Evolutionary conservation across 106 monocot species (phyloP).

Genomic region (Dendrobium nobile): DNA sequence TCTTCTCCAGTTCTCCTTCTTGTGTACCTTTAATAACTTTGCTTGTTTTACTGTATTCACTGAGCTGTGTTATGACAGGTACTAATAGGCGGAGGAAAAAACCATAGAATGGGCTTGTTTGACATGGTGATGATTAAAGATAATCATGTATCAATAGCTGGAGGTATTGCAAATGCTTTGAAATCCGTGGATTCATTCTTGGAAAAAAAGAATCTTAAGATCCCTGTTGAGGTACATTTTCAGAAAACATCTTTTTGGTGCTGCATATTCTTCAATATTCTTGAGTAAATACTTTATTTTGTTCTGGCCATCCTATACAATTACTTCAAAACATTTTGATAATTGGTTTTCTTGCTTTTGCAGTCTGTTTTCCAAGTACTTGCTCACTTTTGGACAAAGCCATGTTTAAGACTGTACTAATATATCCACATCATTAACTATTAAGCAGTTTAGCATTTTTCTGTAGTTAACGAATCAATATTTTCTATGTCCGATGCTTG

Average conservation of each 20-base stretch:
- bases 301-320: neutral
- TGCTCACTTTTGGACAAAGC: neutral
- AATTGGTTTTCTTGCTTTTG: neutral
- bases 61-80: slow-evolving; percentile 33
- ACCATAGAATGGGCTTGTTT: slow-evolving; percentile 95
- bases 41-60: slow-evolving; percentile 6
- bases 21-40: neutral
- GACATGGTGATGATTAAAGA: slow-evolving; percentile 99
- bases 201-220: slow-evolving; percentile 49
- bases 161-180: slow-evolving; percentile 75
- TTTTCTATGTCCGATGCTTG: neutral
- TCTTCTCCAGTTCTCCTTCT: slow-evolving; percentile 34
- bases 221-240: slow-evolving; percentile 74
- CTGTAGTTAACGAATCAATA: neutral
- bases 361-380: neutral
- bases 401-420: neutral
- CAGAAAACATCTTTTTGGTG: neutral
- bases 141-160: slow-evolving; percentile 94
- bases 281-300: neutral
- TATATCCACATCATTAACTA: neutral
- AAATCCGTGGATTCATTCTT: slow-evolving; percentile 73
- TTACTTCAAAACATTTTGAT: neutral
- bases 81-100: slow-evolving; percentile 95
- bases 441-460: neutral
- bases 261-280: neutral